Evolutionary conservation across 495 filamentous ascomycete species (phyloP).

Genomic region (Neurospora pannonica): DNA sequence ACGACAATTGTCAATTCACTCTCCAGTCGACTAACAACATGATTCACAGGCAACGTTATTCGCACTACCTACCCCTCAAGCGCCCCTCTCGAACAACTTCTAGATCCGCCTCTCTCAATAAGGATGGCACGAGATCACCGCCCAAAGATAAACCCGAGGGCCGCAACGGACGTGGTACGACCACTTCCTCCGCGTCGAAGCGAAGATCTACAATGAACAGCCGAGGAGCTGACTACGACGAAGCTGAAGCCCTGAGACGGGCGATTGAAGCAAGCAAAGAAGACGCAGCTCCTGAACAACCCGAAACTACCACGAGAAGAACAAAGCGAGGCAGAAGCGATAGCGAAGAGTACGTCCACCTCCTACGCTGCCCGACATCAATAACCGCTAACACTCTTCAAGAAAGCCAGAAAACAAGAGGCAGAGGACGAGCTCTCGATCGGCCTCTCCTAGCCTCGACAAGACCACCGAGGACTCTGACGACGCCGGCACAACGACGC

Average conservation of each 20-base stretch:
- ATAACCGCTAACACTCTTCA: conserved; percentile 5
- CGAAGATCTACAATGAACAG: conserved; percentile 97
- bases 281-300: conserved; percentile 40
- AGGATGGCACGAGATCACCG: conserved; percentile 42
- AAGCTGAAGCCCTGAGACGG: conserved; percentile 78
- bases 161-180: conserved; percentile 37
- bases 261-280: conserved; percentile 94
- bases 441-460: conserved; percentile 43
- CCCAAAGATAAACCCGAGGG: conserved; percentile 35
- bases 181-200: conserved; percentile 50
- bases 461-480: conserved; percentile 56
- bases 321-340: conserved; percentile 82
- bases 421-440: conserved; percentile 67
- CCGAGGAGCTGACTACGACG: conserved; percentile 88
- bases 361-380: not conserved
- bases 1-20: not conserved
- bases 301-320: conserved; percentile 45
- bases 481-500: conserved; percentile 45
- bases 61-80: conserved; percentile 46
- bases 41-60: conserved; percentile 42
- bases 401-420: conserved; percentile 51
- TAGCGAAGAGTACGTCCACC: conserved; percentile 71
- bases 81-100: conserved; percentile 36
- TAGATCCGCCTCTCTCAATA: conserved; percentile 47
- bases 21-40: conserved; percentile 24